Base-by-base conservation (phyloP, 78 protist species). In the Dictyostelium intermedium region DNA sequence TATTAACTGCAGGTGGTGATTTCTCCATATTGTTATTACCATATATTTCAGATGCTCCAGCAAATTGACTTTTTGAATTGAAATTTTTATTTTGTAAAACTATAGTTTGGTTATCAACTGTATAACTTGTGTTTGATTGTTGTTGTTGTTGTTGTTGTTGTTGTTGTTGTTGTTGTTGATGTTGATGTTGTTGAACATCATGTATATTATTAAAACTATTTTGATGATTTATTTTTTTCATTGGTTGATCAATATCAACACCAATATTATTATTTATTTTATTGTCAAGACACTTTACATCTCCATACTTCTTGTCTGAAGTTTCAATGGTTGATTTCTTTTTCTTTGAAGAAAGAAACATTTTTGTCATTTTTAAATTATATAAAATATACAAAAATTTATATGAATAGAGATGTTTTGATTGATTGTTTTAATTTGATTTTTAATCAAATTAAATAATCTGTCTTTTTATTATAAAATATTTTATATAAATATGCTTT, bases 21-120 rank as follows among this genome's bases (percentile, higher is more conserved):
- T 78, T 78, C 20, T 80, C 85, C 72, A 80, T 41, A 50, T 80
- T 80, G n/a, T 61, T 61, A 25, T 80, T 41, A 11, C 85, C 85
- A 30, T 80, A 80, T 23, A 50, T 80, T 80, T 80, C 85, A 1
- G 85, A 47, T n/a, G 85, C 85, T 7, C 85, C 85, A 5, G 53
- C 85, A 23, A 23, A 47, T 32, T 80, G 85, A 47, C 32, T 37
- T 16, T 80, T 80, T 13, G 85, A 80, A 80, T 80, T 80, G 27
- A 80, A 80, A 80, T 30, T 80, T 80, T 80, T 80, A 32, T 41
- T 50, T 50, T 23, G 35, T 30, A 30, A 20, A 30, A 20, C 9
- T 74, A 74, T 37, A 5, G 47, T 13, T 74, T 30, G 47, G 35
- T 70, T 32, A 69, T 35, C 43, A 73, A 30, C 11, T 37, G 56